A percentile compares a stretch with the other conserved stretches of the same genome.
phyloP scores from a whole-genome alignment of 2,329 filamentous ascomycete species.

The Pleoardoris graminearum region DNA sequence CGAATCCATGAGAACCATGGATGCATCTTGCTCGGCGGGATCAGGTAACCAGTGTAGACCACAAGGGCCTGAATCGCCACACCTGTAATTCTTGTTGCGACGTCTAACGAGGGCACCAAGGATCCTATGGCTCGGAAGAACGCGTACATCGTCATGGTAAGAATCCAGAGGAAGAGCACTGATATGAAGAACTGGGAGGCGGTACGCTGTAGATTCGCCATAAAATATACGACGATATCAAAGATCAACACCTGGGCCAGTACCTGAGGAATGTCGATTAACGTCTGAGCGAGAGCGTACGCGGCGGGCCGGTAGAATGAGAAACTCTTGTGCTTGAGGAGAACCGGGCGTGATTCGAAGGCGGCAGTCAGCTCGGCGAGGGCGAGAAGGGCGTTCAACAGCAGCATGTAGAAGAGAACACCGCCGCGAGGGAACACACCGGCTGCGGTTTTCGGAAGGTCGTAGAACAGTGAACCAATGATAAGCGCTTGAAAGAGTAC shows the following conservation, averaged over 20 bases:
- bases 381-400: conserved; percentile 66
- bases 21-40: conserved; percentile 45
- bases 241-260: conserved; percentile 63
- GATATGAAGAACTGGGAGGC: conserved; percentile 66
- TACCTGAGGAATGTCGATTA: conserved; percentile 61
- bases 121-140: conserved; percentile 47
- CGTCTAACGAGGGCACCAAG: conserved; percentile 40
- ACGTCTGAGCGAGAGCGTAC: conserved; percentile 61
- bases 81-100: conserved; percentile 47
- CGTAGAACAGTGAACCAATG: conserved; percentile 55
- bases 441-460: conserved; percentile 55
- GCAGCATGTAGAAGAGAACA: conserved; percentile 63
- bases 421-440: conserved; percentile 64
- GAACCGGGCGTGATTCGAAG: conserved; percentile 65
- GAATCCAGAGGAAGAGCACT: conserved; percentile 64
- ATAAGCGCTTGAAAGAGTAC: conserved; percentile 47
- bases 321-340: conserved; percentile 72
- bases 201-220: conserved; percentile 60
- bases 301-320: conserved; percentile 68
- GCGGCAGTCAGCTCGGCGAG: conserved; percentile 64
- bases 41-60: conserved; percentile 47
- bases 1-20: conserved; percentile 15
- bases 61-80: conserved; percentile 47
- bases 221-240: conserved; percentile 65
- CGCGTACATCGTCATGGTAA: conserved; percentile 50